Percentiles rank a stretch among this genome's conserved stretches.
Conservation (phyloP, 495 filamentous ascomycete species). For the Corynascus novoguineensis region DNA sequence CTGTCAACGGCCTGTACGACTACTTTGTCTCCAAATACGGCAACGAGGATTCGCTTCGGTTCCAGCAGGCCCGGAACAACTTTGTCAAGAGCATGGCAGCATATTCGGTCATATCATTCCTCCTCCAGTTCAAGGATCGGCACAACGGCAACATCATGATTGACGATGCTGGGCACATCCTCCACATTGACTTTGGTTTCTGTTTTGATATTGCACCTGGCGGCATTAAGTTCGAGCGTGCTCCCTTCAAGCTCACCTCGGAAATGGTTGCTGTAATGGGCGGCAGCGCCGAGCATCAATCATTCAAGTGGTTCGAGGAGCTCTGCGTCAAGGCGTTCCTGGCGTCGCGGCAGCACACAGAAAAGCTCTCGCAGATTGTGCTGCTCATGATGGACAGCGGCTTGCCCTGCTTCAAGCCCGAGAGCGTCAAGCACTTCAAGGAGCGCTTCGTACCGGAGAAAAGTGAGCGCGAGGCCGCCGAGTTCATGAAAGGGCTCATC, state of each 20-base stretch:
- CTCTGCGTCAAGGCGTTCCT: slow-evolving; percentile 93
- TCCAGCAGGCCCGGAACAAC: slow-evolving; percentile 92
- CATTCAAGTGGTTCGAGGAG: slow-evolving; percentile 95
- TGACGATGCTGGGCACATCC: slow-evolving; percentile 91
- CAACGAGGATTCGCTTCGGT: slow-evolving; percentile 84
- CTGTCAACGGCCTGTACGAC: slow-evolving; percentile 95
- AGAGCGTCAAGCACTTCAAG: slow-evolving; percentile 85
- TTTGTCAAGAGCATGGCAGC: slow-evolving; percentile 99
- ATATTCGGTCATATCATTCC: slow-evolving; percentile 97
- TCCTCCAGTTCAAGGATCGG: slow-evolving; percentile 97
- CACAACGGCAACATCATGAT: slow-evolving; percentile 99
- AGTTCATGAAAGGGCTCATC: slow-evolving; percentile 83
- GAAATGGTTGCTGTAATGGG: slow-evolving; percentile 99
- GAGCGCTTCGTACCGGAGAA: slow-evolving; percentile 92
- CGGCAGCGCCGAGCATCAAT: slow-evolving; percentile 71
- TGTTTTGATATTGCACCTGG: slow-evolving; percentile 98
- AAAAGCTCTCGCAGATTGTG: slow-evolving; percentile 84
- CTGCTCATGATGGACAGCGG: slow-evolving; percentile 94
- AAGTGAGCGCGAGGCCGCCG: slow-evolving; percentile 88
- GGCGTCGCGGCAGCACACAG: slow-evolving; percentile 76
- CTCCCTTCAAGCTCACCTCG: slow-evolving; percentile 93
- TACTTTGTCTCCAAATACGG: slow-evolving; percentile 98
- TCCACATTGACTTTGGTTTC: slow-evolving; percentile 99
- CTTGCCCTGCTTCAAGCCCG: slow-evolving; percentile 95
- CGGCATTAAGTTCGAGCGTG: slow-evolving; percentile 92